These are phyloP conservation scores for Plasmodium adleri DNA, from an alignment of 169 alveolate species.

Conservation along the genomic window DNA sequence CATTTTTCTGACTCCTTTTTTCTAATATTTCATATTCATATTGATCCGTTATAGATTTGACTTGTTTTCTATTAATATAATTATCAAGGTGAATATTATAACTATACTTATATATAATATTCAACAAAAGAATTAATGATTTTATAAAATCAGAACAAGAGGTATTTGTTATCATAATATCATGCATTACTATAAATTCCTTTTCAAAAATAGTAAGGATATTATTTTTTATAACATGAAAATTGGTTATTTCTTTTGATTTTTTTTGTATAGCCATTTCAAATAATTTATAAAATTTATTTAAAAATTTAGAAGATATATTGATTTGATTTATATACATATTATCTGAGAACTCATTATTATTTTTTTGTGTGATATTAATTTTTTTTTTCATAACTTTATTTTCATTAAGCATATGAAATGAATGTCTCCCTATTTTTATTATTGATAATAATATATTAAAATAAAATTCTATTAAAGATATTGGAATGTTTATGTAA, in stretches of 20 bases:
- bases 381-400: neutral
- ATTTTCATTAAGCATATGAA: conserved; percentile 9
- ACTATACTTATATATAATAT: conserved; percentile 32
- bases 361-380: neutral
- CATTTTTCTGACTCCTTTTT: too few species aligned
- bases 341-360: neutral
- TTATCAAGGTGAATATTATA: conserved; percentile 20
- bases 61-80: conserved; percentile 8
- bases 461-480: conserved; percentile 48
- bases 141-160: conserved; percentile 21
- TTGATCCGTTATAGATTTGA: neutral
- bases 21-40: neutral
- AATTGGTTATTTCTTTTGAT: conserved; percentile 25
- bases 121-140: conserved; percentile 43
- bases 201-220: conserved; percentile 25
- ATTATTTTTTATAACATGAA: conserved; percentile 44
- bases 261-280: conserved; percentile 37
- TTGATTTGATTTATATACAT: conserved; percentile 11
- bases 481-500: conserved; percentile 37
- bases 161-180: neutral
- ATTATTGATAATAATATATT: conserved; percentile 23
- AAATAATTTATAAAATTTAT: conserved; percentile 28
- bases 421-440: conserved; percentile 8
- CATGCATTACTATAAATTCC: conserved; percentile 18
- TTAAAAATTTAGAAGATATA: conserved; percentile 18